A percentile compares a stretch with the other conserved stretches of the same genome.
These are phyloP conservation scores for Aspergillus nanangensis DNA, from an alignment of 495 filamentous ascomycete genomes.

Conservation along the genomic window DNA sequence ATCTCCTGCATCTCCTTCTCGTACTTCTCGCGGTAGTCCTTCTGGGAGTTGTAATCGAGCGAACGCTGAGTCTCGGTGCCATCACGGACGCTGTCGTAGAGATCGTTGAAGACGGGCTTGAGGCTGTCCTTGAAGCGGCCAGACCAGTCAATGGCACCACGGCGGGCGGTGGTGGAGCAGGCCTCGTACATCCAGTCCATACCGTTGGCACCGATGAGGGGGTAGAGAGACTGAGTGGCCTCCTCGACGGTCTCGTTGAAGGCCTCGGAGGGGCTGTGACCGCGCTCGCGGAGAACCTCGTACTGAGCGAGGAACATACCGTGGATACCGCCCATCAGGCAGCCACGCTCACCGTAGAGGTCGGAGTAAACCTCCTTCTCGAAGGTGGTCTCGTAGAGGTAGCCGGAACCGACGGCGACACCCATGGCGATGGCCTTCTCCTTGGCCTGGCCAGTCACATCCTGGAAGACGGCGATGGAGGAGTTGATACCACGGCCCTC, in stretches of 20 bases:
- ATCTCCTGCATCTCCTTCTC: conserved; percentile 97
- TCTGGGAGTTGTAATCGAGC: conserved; percentile 90
- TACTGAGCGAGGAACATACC: conserved; percentile 99
- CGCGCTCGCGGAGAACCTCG: conserved; percentile 97
- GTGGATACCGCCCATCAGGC: conserved; percentile 99
- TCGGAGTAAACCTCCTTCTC: conserved; percentile 99
- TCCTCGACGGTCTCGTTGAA: conserved; percentile 99
- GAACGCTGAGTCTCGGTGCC: conserved; percentile 90
- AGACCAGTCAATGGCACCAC: conserved; percentile 98
- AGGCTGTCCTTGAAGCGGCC: conserved; percentile 88
- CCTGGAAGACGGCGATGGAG: conserved; percentile 96
- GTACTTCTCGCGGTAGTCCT: conserved; percentile 92
- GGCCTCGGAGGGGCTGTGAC: conserved; percentile 94
- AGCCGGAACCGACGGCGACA: conserved; percentile 91
- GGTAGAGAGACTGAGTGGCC: conserved; percentile 96
- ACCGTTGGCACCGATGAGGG: conserved; percentile 89
- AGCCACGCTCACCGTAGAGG: conserved; percentile 98
- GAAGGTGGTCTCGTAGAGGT: conserved; percentile 99
- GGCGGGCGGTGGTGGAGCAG: conserved; percentile 96
- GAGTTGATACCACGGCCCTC: conserved; percentile 99
- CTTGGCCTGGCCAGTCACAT: conserved; percentile 95
- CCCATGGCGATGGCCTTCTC: conserved; percentile 97
- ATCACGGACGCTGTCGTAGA: conserved; percentile 85
- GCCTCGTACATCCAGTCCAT: conserved; percentile 99
- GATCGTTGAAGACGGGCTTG: conserved; percentile 96